A percentile compares a stretch with the other conserved stretches of the same genome.
phyloP scores from a whole-genome alignment of 345 rosid genomes.

The Euclidium syriacum region DNA sequence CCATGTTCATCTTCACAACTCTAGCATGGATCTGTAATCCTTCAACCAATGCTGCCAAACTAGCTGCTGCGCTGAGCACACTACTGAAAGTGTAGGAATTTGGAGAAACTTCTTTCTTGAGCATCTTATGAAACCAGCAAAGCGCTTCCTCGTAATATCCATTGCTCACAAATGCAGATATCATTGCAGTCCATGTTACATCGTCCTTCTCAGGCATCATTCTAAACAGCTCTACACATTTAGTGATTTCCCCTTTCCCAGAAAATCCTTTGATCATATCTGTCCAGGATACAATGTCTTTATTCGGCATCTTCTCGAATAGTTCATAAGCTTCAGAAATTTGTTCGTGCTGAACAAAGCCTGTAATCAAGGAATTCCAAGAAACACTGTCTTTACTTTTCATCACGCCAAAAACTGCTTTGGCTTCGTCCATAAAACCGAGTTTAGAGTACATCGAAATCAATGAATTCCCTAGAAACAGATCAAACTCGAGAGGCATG shows the following conservation, averaged over 20 bases:
- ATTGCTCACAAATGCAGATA: constrained; percentile 64
- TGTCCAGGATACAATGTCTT: constrained; percentile 77
- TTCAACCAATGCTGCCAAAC: constrained; percentile 48
- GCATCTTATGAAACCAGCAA: constrained; percentile 56
- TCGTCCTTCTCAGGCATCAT: constrained; percentile 73
- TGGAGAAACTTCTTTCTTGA: constrained; percentile 37
- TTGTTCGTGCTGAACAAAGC: constrained; percentile 39
- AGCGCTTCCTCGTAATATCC: constrained; percentile 50
- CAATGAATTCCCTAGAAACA: constrained; percentile 56
- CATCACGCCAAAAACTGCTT: constrained; percentile 40
- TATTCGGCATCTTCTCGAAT: constrained; percentile 55
- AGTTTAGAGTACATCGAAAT: constrained; percentile 66
- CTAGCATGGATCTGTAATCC: constrained; percentile 65
- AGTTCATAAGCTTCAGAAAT: constrained; percentile 52
- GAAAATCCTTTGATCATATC: constrained; percentile 59
- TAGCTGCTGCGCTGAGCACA: constrained; percentile 64
- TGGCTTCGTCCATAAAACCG: constrained; percentile 42
- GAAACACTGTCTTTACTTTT: constrained; percentile 48
- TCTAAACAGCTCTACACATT: constrained; percentile 46
- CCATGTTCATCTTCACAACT: constrained; percentile 44
- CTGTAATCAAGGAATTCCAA: constrained; percentile 73
- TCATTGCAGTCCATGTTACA: constrained; percentile 69
- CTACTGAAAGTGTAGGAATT: constrained; percentile 57
- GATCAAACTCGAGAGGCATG: constrained; percentile 48
- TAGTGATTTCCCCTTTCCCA: constrained; percentile 36